Evolutionary conservation across 139 green algal genomes (phyloP).

Genomic region (Tetradesmus obliquus): DNA sequence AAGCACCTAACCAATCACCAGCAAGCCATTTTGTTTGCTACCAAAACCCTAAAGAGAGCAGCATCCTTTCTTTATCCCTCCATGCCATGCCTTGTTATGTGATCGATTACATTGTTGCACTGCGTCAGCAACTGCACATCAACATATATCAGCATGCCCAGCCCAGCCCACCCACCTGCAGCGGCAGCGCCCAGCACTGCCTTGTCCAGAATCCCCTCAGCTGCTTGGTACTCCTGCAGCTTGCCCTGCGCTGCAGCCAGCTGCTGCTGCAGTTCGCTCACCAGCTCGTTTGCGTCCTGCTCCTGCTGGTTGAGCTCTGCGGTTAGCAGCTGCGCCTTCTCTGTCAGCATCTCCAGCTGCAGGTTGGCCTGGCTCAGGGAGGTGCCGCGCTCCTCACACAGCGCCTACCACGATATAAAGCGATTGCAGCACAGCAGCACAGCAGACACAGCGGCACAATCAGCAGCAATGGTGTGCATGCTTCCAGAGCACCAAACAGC

Average conservation of each 20-base stretch:
- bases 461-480: too few relatives aligned
- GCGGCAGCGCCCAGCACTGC: conserved; percentile 4
- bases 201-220: conserved; percentile 15
- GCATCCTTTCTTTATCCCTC: too few relatives aligned
- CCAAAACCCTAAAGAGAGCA: too few relatives aligned
- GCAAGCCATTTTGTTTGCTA: too few relatives aligned
- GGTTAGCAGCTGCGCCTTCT: conserved; percentile 34
- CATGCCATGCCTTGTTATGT: background rate
- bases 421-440: background rate
- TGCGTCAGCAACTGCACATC: background rate
- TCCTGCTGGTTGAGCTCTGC: conserved; percentile 33
- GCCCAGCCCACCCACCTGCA: background rate
- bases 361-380: background rate
- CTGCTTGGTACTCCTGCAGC: conserved; percentile 24
- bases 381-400: background rate
- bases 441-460: background rate
- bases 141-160: background rate
- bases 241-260: background rate
- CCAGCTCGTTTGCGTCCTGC: background rate
- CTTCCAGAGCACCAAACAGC: too few relatives aligned
- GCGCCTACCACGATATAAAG: background rate
- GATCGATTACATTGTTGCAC: background rate
- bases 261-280: conserved; percentile 15
- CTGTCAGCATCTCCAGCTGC: conserved; percentile 28
- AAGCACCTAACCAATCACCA: too few relatives aligned